Evolutionary conservation across 169 alveolate genomes (phyloP), one percentile per base, ranked within the genome.

Genomic region (Hammondia hammondi): DNA sequence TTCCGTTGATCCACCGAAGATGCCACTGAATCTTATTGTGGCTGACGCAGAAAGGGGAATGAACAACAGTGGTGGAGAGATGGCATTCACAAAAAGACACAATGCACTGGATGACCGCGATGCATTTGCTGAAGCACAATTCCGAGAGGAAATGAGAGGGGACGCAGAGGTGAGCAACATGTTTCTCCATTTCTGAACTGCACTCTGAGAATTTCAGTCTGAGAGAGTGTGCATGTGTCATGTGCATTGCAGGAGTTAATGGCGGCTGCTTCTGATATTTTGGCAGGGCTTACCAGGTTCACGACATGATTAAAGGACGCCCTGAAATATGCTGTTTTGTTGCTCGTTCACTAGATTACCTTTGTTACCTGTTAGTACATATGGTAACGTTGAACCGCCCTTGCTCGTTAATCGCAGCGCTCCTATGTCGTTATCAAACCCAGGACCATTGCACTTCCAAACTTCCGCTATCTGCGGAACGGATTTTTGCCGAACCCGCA

Each of bases 241-340:
- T 73, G 85, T 37, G 85, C 19, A n/a, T 24, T 73, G 57, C 90
- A 82, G 90, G 90, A 82, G 35, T 21, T 82, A 29, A 82, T 82
- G 57, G 90, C 57, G 24, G 90, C 90, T 27, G 90, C 90, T 0
- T 82, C 90, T 48, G 70, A 82, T 45, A 82, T 82, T 46, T 48
- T 82, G 52, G 90, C 90, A 17, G 90, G 90, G 29, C 70, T 82
- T 43, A 29, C 90, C 4, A 35, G 52, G 43, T 39, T 82, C 19
- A 12, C 90, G 37, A 82, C 32, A 37, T 82, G 70, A 82, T n/a
- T 14, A 52, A 52, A 52, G 61, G 19, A 52, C 61, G 19, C 61
- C 77, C 35, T 17, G 27, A 67, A 21, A 67, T 67, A 17, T 67
- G 77, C 10, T 7, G 32, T 67, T 67, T 67, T 67, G 77, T 7